A percentile compares a stretch with the other conserved stretches of the same genome.
These are phyloP conservation scores for Jacaranda mimosifolia DNA, from an alignment of 257 asterid species.

Conservation along the genomic window DNA sequence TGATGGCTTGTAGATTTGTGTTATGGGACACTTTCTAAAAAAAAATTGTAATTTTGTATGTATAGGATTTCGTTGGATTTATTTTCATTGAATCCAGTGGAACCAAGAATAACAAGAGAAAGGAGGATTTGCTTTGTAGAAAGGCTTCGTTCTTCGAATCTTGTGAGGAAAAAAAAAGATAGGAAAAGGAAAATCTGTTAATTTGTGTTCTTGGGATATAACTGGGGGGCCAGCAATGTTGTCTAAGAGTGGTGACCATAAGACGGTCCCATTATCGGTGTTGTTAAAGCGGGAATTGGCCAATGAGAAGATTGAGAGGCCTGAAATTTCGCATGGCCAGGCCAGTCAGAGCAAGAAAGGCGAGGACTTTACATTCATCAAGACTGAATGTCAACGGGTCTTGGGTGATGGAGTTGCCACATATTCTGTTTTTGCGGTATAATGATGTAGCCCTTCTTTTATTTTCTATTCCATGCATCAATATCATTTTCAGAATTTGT, in stretches of 20 bases:
- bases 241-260: conserved; percentile 83
- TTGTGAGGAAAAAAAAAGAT: conserved; percentile 27
- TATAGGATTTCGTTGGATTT: conserved; percentile 62
- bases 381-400: conserved; percentile 85
- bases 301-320: conserved; percentile 91
- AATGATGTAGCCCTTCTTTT: not conserved
- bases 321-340: conserved; percentile 82
- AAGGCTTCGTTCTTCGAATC: conserved; percentile 35
- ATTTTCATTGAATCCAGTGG: conserved; percentile 51
- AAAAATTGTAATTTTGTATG: conserved; percentile 23
- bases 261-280: conserved; percentile 89
- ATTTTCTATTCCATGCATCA: not conserved
- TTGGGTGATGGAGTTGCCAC: conserved; percentile 94
- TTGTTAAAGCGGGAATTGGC: conserved; percentile 93
- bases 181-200: conserved; percentile 31
- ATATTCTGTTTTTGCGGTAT: conserved; percentile 90
- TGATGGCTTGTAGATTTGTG: conserved; percentile 33
- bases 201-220: conserved; percentile 35
- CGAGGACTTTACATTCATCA: conserved; percentile 85
- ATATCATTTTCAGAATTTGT: conserved; percentile 9
- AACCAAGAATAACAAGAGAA: conserved; percentile 31
- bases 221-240: conserved; percentile 60
- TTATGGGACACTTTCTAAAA: conserved; percentile 14
- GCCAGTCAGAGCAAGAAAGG: conserved; percentile 97
- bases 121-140: conserved; percentile 48